A percentile compares a stretch with the other conserved stretches of the same genome.
Evolutionary conservation across 2,329 filamentous ascomycete genomes (phyloP).

Genomic region (Sarocladium strictum): DNA sequence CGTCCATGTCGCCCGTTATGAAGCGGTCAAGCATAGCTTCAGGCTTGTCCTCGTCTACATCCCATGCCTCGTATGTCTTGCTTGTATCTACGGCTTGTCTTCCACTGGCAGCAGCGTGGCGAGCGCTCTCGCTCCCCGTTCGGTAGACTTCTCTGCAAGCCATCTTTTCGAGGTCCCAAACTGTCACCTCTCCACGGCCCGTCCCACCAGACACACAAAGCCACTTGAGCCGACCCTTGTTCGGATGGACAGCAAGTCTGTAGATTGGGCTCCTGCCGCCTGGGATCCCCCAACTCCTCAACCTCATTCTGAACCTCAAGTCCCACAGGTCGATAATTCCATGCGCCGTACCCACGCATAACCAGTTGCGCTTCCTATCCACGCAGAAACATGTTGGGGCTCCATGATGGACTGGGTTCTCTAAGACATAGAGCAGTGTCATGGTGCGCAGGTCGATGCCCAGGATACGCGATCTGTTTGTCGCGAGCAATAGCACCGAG

Average conservation of each 20-base stretch:
- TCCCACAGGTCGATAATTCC: slow-evolving; percentile 95
- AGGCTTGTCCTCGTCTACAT: slow-evolving; percentile 82
- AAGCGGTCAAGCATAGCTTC: slow-evolving; percentile 85
- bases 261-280: slow-evolving; percentile 70
- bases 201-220: slow-evolving; percentile 87
- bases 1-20: slow-evolving; percentile 65
- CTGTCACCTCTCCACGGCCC: slow-evolving; percentile 75
- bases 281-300: slow-evolving; percentile 83
- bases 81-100: slow-evolving; percentile 44
- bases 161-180: slow-evolving; percentile 92
- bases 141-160: slow-evolving; percentile 86
- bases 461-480: slow-evolving; percentile 76
- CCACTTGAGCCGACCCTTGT: slow-evolving; percentile 72
- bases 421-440: slow-evolving; percentile 70
- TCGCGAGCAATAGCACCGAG: slow-evolving; percentile 82
- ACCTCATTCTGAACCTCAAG: slow-evolving; percentile 81
- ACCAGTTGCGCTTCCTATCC: slow-evolving; percentile 81
- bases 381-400: slow-evolving; percentile 87
- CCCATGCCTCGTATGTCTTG: slow-evolving; percentile 74
- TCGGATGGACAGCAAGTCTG: slow-evolving; percentile 71
- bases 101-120: background rate
- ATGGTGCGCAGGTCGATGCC: slow-evolving; percentile 85
- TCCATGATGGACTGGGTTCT: slow-evolving; percentile 88
- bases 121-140: slow-evolving; percentile 34
- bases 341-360: slow-evolving; percentile 85